A percentile compares a stretch with the other conserved stretches of the same genome.
Conservation (phyloP, 805 yeast species). For the Huiozyma naganishii region DNA sequence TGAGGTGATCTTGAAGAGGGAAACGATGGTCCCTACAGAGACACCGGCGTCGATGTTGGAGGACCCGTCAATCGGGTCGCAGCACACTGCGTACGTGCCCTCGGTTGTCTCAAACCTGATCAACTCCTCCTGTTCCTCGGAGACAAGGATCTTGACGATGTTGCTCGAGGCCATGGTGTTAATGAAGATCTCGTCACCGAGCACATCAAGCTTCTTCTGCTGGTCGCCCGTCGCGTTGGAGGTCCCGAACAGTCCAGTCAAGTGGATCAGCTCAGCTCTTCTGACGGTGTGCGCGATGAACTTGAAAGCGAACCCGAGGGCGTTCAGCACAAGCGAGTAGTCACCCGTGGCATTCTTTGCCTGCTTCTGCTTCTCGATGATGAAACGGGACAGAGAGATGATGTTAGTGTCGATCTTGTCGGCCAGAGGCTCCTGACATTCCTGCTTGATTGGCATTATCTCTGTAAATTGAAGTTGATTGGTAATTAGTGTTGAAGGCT, state of each 20-base stretch:
- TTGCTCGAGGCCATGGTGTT: conserved; percentile 92
- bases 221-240: conserved; percentile 89
- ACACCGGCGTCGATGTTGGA: conserved; percentile 97
- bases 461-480: not conserved
- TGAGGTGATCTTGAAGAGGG: conserved; percentile 58
- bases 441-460: too few relatives aligned
- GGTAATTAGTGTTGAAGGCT: not conserved
- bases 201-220: conserved; percentile 91
- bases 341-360: conserved; percentile 83
- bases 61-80: conserved; percentile 97
- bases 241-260: conserved; percentile 84
- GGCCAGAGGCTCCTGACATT: not conserved
- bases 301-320: conserved; percentile 91
- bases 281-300: conserved; percentile 93
- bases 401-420: conserved; percentile 69
- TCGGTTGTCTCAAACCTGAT: conserved; percentile 66
- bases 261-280: conserved; percentile 84
- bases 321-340: conserved; percentile 73
- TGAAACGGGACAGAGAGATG: conserved; percentile 80
- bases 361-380: conserved; percentile 68
- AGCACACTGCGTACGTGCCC: conserved; percentile 72
- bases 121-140: conserved; percentile 94
- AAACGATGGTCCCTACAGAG: conserved; percentile 94
- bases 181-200: conserved; percentile 94
- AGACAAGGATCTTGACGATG: conserved; percentile 78